A percentile compares a stretch with the other conserved stretches of the same genome.
Evolutionary conservation across 2,329 filamentous ascomycete genomes (phyloP).

Genomic region (Neocatenulostroma microsporum): DNA sequence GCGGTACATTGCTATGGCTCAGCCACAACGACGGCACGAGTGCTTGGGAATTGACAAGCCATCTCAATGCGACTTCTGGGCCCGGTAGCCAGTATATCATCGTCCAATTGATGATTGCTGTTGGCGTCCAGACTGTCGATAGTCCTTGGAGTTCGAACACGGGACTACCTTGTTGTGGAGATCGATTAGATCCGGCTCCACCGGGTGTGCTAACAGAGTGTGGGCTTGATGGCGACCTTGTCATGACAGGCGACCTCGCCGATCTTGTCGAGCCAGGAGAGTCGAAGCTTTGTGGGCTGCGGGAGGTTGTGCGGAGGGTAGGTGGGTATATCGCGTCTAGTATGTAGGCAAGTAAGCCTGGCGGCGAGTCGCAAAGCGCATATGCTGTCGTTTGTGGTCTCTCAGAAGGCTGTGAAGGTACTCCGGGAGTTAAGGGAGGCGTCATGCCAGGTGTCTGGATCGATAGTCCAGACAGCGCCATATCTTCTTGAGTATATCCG

Average conservation of each 20-base stretch:
- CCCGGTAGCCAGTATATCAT: slow-evolving; percentile 60
- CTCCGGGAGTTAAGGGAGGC: slow-evolving; percentile 15
- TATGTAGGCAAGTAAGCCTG: slow-evolving; percentile 50
- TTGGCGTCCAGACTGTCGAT: slow-evolving; percentile 29
- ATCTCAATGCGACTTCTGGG: slow-evolving; percentile 53
- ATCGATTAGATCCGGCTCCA: too few relatives aligned
- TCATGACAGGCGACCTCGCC: slow-evolving; percentile 3
- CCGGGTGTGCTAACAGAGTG: neutral
- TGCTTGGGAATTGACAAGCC: slow-evolving; percentile 32
- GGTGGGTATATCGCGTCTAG: slow-evolving; percentile 27
- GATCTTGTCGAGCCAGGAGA: slow-evolving; percentile 3
- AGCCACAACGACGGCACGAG: slow-evolving; percentile 21
- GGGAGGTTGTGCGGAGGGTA: neutral
- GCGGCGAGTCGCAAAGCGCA: slow-evolving; percentile 55
- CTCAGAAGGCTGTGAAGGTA: slow-evolving; percentile 8
- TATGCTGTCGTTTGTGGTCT: slow-evolving; percentile 51
- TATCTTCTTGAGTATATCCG: slow-evolving; percentile 13
- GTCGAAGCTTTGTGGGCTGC: slow-evolving; percentile 3
- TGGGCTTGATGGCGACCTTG: slow-evolving; percentile 3
- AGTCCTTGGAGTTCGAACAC: slow-evolving; percentile 6
- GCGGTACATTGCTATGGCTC: slow-evolving; percentile 25
- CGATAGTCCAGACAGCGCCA: slow-evolving; percentile 1
- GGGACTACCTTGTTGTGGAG: neutral
- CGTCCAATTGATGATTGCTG: slow-evolving; percentile 53
- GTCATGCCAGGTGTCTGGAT: slow-evolving; percentile 6